These are phyloP conservation scores for Fusarium domesticum DNA, from an alignment of 2,329 filamentous ascomycete species.

Conservation along the genomic window DNA sequence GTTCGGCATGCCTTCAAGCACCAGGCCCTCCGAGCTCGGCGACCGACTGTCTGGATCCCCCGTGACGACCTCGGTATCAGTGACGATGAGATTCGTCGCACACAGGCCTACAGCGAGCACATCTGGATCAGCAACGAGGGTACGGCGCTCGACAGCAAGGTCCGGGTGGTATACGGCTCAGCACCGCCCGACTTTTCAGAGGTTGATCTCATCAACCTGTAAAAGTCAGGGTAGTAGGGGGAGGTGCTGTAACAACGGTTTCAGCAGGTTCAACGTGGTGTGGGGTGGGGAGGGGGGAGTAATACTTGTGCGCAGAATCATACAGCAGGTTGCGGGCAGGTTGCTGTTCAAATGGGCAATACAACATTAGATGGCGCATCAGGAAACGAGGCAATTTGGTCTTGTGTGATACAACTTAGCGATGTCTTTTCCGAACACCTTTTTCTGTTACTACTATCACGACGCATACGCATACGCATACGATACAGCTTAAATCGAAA, in stretches of 20 bases:
- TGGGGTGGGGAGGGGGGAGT: slow-evolving; percentile 4
- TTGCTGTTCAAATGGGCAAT: slow-evolving; percentile 4
- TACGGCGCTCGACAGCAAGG: slow-evolving; percentile 80
- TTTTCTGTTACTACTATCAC: no score
- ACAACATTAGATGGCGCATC: slow-evolving; percentile 3
- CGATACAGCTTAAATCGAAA: no score
- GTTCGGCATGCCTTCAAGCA: slow-evolving; percentile 90
- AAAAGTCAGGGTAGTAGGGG: no score
- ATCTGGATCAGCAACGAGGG: slow-evolving; percentile 96
- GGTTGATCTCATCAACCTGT: slow-evolving; percentile 80
- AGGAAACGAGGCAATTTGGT: slow-evolving; percentile 6
- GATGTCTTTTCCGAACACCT: not conserved
- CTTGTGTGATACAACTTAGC: no score
- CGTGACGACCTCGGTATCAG: slow-evolving; percentile 85
- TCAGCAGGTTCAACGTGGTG: slow-evolving; percentile 10
- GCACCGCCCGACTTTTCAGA: slow-evolving; percentile 89
- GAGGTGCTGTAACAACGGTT: no score
- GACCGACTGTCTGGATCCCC: slow-evolving; percentile 92
- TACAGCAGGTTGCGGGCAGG: slow-evolving; percentile 23
- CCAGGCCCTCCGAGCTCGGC: slow-evolving; percentile 75
- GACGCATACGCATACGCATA: no score
- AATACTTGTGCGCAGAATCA: slow-evolving; percentile 1
- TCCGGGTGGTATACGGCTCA: slow-evolving; percentile 76
- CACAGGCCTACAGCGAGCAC: slow-evolving; percentile 69
- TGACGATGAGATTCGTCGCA: slow-evolving; percentile 84